These are phyloP conservation scores for Cicer yamashitae DNA, from an alignment of 306 rosid genomes.

Conservation along the genomic window DNA sequence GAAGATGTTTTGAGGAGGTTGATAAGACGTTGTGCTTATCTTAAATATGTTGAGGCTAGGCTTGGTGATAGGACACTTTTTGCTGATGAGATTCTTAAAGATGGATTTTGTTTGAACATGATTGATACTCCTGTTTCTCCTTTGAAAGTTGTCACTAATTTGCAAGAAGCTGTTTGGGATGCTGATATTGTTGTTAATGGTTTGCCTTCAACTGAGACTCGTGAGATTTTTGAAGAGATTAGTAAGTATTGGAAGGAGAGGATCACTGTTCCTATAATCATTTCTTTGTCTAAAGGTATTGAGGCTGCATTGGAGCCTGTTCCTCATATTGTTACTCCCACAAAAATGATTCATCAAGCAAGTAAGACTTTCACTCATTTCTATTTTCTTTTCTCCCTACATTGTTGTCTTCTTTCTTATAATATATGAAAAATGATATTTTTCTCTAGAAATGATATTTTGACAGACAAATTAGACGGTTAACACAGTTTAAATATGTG, in stretches of 20 bases:
- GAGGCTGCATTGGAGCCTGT: conserved; percentile 88
- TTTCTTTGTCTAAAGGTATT: conserved; percentile 85
- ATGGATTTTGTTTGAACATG: conserved; percentile 95
- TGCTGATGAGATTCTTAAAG: conserved; percentile 92
- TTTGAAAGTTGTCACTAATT: conserved; percentile 85
- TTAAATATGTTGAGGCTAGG: conserved; percentile 92
- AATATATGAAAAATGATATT: neutral
- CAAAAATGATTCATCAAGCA: conserved; percentile 82
- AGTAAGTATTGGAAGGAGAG: conserved; percentile 91
- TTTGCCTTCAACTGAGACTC: conserved; percentile 89
- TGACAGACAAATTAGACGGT: too few species aligned
- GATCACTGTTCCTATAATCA: conserved; percentile 77
- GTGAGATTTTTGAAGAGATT: conserved; percentile 87
- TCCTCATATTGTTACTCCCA: conserved; percentile 90
- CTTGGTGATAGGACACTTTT: conserved; percentile 82
- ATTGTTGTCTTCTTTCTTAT: conserved; percentile 24
- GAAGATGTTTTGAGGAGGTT: conserved; percentile 89
- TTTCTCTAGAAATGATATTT: too few species aligned
- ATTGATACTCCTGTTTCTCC: conserved; percentile 92
- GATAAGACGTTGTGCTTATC: conserved; percentile 83
- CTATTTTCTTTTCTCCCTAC: neutral
- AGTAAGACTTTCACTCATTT: conserved; percentile 58
- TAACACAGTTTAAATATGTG: neutral
- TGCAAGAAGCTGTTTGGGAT: conserved; percentile 99
- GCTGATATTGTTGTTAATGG: conserved; percentile 97